phyloP scores from a whole-genome alignment of 164 flowering plant genomes.

The Buxus sempervirens region DNA sequence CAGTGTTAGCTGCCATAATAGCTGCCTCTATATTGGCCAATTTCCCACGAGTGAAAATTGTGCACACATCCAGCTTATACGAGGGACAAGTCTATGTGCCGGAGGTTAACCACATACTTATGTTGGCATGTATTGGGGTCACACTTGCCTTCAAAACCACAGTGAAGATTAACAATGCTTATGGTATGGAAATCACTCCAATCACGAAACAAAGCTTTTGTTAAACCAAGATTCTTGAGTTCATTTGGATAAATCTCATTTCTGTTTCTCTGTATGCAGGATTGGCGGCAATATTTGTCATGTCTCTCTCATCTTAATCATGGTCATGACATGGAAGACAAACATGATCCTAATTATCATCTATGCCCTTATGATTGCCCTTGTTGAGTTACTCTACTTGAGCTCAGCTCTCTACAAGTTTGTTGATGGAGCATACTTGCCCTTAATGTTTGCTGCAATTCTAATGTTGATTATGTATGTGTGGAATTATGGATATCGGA shows the following conservation, averaged over 20 bases:
- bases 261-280: constrained; percentile 13
- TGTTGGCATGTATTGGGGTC: constrained; percentile 30
- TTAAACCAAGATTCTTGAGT: too few relatives aligned
- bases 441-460: constrained; percentile 20
- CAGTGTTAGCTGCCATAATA: constrained; percentile 22
- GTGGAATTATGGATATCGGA: constrained; percentile 26
- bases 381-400: constrained; percentile 15
- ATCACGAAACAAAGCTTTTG: not conserved
- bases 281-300: constrained; percentile 24
- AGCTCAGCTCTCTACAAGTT: constrained; percentile 29
- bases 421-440: constrained; percentile 24
- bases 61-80: constrained; percentile 29
- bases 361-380: constrained; percentile 5
- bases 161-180: constrained; percentile 30
- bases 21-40: constrained; percentile 28
- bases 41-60: constrained; percentile 28
- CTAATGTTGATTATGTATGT: constrained; percentile 21
- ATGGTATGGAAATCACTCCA: constrained; percentile 15
- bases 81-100: constrained; percentile 33
- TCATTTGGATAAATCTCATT: not conserved
- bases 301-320: constrained; percentile 21
- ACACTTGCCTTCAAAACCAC: constrained; percentile 26
- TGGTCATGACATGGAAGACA: constrained; percentile 32
- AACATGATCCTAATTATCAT: constrained; percentile 11
- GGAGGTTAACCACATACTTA: constrained; percentile 30